Percentiles rank a stretch among this genome's conserved stretches.
Evolutionary conservation across 2,329 filamentous ascomycete genomes (phyloP).

Genomic region (Mycocentrospora acerina): DNA sequence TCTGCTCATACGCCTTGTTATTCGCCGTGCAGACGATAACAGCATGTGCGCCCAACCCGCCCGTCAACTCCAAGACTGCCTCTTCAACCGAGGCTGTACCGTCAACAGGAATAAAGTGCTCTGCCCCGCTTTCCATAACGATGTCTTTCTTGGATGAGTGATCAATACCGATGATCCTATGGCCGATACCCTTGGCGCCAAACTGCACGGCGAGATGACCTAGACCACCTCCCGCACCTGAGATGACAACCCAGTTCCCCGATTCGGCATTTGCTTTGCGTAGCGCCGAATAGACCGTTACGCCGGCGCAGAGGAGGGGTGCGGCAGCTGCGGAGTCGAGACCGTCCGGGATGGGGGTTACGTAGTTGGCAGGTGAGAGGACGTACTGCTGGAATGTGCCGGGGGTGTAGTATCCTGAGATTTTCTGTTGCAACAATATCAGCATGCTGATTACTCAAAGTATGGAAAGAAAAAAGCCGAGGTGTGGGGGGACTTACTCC

Average conservation of each 20-base stretch:
- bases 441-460: too few relatives aligned
- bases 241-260: constrained; percentile 62
- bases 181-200: constrained; percentile 60
- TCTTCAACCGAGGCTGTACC: constrained; percentile 52
- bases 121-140: constrained; percentile 62
- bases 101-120: constrained; percentile 66
- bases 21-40: constrained; percentile 58
- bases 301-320: constrained; percentile 66
- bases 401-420: constrained; percentile 68
- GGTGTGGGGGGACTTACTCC: constrained; percentile 31
- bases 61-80: constrained; percentile 59
- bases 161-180: constrained; percentile 67
- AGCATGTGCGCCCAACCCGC: constrained; percentile 61
- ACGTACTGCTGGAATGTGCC: constrained; percentile 75
- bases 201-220: constrained; percentile 66
- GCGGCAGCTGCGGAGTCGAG: constrained; percentile 63
- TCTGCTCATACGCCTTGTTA: constrained; percentile 49
- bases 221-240: constrained; percentile 61
- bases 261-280: constrained; percentile 61
- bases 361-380: constrained; percentile 64
- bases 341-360: constrained; percentile 67
- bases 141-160: constrained; percentile 64
- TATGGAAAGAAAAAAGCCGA: background rate
- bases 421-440: too few relatives aligned
- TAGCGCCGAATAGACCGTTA: constrained; percentile 67